These are phyloP conservation scores for Anisodus tanguticus DNA, from an alignment of 257 asterid species.

Conservation along the genomic window DNA sequence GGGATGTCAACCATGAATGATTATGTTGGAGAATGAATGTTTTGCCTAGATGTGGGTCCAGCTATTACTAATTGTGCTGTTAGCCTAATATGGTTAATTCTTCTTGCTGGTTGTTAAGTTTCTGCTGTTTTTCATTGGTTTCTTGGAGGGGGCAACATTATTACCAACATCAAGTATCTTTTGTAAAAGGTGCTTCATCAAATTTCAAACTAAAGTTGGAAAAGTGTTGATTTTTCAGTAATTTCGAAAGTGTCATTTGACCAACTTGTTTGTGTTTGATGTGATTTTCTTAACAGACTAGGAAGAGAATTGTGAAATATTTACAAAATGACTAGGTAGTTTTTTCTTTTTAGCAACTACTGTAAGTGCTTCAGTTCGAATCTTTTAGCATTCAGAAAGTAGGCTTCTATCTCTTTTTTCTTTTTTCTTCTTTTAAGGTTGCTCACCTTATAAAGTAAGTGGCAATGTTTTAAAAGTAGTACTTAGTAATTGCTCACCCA, in stretches of 20 bases:
- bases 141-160: background rate
- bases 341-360: no score
- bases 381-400: no score
- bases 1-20: constrained; percentile 1
- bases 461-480: no score
- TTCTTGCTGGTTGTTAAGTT: background rate
- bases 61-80: background rate
- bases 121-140: background rate
- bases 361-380: no score
- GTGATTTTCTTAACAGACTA: background rate
- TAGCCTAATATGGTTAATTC: background rate
- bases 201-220: background rate
- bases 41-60: background rate
- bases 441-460: no score
- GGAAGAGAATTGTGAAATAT: background rate
- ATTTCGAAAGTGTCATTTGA: background rate
- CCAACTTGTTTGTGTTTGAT: background rate
- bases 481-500: no score
- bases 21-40: background rate
- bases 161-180: background rate
- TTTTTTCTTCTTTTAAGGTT: no score
- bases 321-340: background rate
- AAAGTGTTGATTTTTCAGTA: background rate
- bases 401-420: no score
- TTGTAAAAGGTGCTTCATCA: background rate